Evolutionary conservation across 768 basidiomycete genomes (phyloP).

Genomic region (Suillus paluster): DNA sequence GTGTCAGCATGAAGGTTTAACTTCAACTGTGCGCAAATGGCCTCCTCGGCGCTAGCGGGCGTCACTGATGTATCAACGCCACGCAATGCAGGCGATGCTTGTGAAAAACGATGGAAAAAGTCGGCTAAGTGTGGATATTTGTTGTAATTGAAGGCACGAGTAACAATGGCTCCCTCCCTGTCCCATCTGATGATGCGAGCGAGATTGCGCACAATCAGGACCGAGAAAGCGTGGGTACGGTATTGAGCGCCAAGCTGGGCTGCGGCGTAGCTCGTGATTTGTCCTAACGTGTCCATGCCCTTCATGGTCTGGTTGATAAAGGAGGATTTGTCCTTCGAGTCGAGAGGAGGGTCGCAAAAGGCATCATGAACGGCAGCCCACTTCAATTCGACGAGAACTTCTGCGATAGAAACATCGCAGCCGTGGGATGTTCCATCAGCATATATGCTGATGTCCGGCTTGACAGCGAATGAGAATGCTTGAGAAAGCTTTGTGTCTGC

Average conservation of each 20-base stretch:
- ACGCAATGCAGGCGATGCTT: conserved; percentile 10
- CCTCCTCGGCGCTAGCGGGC: background rate
- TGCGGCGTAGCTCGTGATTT: conserved; percentile 22
- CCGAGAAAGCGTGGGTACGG: conserved; percentile 16
- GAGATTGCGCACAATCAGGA: conserved; percentile 15
- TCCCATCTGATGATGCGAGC: conserved; percentile 20
- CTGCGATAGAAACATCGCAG: background rate
- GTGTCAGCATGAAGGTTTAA: background rate
- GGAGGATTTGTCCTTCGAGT: background rate
- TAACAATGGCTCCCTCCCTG: conserved; percentile 16
- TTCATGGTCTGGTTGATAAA: background rate
- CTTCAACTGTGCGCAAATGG: background rate
- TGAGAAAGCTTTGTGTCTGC: no score
- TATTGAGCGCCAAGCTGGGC: conserved; percentile 23
- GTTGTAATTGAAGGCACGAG: conserved; percentile 24
- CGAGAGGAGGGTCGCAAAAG: background rate
- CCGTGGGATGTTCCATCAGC: no score
- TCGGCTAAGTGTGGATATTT: conserved; percentile 10
- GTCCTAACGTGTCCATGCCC: conserved; percentile 16
- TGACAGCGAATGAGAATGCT: no score
- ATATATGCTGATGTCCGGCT: no score
- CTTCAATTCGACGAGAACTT: background rate
- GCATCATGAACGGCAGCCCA: background rate
- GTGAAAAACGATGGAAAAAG: conserved; percentile 32
- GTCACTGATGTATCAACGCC: conserved; percentile 32